Percentiles rank a stretch among this genome's conserved stretches.
Evolutionary conservation across 2,329 filamentous ascomycete species (phyloP).

Genomic region (Aspergillus versicolor): DNA sequence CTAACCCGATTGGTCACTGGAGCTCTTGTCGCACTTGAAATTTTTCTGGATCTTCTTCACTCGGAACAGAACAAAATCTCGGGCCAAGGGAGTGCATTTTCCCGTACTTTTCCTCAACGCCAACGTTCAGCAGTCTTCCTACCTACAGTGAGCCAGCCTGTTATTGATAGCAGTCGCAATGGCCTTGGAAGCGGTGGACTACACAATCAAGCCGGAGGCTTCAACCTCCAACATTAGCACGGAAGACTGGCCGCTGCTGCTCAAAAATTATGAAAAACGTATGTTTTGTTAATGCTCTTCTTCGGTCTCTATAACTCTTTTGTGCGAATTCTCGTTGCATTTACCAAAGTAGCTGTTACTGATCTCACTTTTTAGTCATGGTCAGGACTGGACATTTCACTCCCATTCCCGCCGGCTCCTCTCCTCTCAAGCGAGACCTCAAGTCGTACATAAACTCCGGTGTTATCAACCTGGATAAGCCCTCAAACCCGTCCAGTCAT

Average conservation of each 20-base stretch:
- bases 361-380: conserved; percentile 60
- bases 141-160: conserved; percentile 19
- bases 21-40: conserved; percentile 28
- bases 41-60: conserved; percentile 27
- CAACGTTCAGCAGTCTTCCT: conserved; percentile 17
- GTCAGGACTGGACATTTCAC: conserved; percentile 96
- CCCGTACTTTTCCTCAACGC: conserved; percentile 21
- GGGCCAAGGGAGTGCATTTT: conserved; percentile 23
- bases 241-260: conserved; percentile 85
- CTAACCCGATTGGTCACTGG: conserved; percentile 23
- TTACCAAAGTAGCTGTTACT: conserved; percentile 14
- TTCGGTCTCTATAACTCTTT: conserved; percentile 1
- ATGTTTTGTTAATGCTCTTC: conserved; percentile 43
- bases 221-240: conserved; percentile 76
- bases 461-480: conserved; percentile 98
- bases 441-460: conserved; percentile 97
- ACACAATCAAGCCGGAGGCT: conserved; percentile 89
- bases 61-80: conserved; percentile 23
- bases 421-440: conserved; percentile 87
- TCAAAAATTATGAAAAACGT: conserved; percentile 96
- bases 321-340: conserved; percentile 1
- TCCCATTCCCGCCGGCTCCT: conserved; percentile 89
- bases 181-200: conserved; percentile 66
- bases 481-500: conserved; percentile 95
- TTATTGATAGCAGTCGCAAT: conserved; percentile 44